Conservation (phyloP, 208 protist genomes). For the Zelonia costaricensis region DNA sequence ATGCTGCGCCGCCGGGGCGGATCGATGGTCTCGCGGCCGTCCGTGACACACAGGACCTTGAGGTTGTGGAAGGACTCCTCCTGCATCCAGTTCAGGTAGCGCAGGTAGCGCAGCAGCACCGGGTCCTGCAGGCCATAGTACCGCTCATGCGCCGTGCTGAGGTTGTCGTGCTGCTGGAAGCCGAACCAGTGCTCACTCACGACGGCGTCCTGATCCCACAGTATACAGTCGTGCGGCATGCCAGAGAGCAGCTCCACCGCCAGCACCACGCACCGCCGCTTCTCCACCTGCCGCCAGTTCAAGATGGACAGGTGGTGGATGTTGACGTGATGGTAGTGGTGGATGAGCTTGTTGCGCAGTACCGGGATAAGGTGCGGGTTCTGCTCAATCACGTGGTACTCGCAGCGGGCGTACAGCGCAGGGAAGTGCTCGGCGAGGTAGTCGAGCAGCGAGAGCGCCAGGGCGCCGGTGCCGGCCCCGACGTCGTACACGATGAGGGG, state of each 20-base stretch:
- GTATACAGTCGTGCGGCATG: conserved; percentile 85
- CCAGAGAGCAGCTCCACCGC: conserved; percentile 81
- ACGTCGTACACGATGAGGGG: conserved; percentile 90
- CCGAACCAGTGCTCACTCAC: conserved; percentile 85
- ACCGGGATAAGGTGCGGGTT: conserved; percentile 71
- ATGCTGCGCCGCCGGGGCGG: conserved; percentile 50
- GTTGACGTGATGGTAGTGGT: conserved; percentile 82
- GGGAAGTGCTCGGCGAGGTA: conserved; percentile 87
- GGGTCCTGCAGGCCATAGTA: conserved; percentile 72
- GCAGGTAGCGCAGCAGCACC: conserved; percentile 81
- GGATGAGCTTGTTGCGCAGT: conserved; percentile 70
- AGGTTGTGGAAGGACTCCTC: conserved; percentile 86
- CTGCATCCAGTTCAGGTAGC: conserved; percentile 87
- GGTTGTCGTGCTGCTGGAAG: conserved; percentile 81
- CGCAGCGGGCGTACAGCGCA: conserved; percentile 67
- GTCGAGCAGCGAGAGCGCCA: conserved; percentile 73
- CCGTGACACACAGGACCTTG: conserved; percentile 83
- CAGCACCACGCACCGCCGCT: conserved; percentile 73
- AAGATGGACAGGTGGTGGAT: conserved; percentile 79
- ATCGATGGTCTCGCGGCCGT: conserved; percentile 76
- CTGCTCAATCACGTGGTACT: conserved; percentile 88
- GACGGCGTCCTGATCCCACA: conserved; percentile 71
- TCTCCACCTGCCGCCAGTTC: conserved; percentile 80
- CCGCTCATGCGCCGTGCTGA: conserved; percentile 69
- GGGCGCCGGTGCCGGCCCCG: conserved; percentile 82